Evolutionary conservation across 2,329 filamentous ascomycete species (phyloP).

Genomic region (Chaetothyriales sp.): DNA sequence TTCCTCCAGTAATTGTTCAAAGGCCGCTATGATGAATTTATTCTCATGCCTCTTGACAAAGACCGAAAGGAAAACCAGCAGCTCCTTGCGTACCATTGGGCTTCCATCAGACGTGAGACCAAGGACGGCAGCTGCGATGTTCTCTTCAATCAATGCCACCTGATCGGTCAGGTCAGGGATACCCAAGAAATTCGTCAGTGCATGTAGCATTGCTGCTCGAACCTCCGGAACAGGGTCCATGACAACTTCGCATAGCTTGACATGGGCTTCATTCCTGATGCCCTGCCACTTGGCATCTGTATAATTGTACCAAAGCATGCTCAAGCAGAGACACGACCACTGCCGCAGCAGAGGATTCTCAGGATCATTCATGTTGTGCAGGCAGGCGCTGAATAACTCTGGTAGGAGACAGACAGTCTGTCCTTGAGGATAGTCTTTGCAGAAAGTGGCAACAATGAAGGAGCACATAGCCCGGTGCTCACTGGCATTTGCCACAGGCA

Average conservation of each 20-base stretch:
- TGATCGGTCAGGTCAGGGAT: slow-evolving; percentile 87
- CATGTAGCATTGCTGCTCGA: slow-evolving; percentile 80
- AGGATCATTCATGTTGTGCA: slow-evolving; percentile 67
- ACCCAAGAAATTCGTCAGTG: slow-evolving; percentile 82
- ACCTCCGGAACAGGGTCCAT: slow-evolving; percentile 86
- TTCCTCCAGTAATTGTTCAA: slow-evolving; percentile 78
- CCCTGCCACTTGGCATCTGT: slow-evolving; percentile 90
- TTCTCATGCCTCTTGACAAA: slow-evolving; percentile 82
- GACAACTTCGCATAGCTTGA: slow-evolving; percentile 62
- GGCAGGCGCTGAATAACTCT: slow-evolving; percentile 58
- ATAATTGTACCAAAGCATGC: slow-evolving; percentile 82
- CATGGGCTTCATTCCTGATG: slow-evolving; percentile 74
- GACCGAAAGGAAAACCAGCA: slow-evolving; percentile 82
- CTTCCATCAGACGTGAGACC: slow-evolving; percentile 90
- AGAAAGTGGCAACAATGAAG: slow-evolving; percentile 93
- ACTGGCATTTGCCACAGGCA: slow-evolving; percentile 73
- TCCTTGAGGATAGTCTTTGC: slow-evolving; percentile 82
- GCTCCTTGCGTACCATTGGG: slow-evolving; percentile 81
- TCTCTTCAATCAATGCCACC: slow-evolving; percentile 79
- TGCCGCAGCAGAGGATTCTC: slow-evolving; percentile 81
- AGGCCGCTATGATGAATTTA: slow-evolving; percentile 82
- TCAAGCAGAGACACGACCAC: slow-evolving; percentile 91
- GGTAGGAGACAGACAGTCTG: slow-evolving; percentile 82
- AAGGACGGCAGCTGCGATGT: slow-evolving; percentile 72
- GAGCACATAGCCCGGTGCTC: slow-evolving; percentile 99